phyloP scores from a whole-genome alignment of 148 eudicot species.

The Rhododendron mucronatum region DNA sequence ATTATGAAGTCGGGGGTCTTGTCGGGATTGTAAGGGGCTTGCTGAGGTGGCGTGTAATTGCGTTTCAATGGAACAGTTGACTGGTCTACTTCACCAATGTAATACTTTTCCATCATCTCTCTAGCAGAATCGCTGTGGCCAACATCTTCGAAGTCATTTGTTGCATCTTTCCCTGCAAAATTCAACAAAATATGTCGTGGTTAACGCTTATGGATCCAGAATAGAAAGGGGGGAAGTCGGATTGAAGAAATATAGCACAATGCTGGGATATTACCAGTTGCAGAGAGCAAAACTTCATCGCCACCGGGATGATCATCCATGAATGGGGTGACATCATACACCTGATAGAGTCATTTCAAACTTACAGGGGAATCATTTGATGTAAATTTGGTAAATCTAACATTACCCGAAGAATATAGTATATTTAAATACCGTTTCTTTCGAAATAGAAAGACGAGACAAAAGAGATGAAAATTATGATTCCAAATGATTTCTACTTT shows the following conservation, averaged over 20 bases:
- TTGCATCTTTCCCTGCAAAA: constrained; percentile 74
- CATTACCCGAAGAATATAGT: not conserved
- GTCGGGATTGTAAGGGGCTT: constrained; percentile 49
- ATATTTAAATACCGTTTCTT: not conserved
- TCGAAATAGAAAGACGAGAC: not conserved
- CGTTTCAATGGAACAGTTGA: constrained; percentile 54
- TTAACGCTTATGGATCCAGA: not conserved
- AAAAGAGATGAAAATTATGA: not conserved
- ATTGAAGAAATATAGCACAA: not conserved
- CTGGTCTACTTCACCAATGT: constrained; percentile 52
- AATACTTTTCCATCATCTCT: constrained; percentile 61
- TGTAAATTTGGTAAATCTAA: not conserved
- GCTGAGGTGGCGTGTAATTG: constrained; percentile 38
- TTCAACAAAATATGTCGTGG: not conserved
- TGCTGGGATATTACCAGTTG: constrained; percentile 54
- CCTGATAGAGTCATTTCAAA: constrained; percentile 36
- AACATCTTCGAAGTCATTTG: constrained; percentile 77
- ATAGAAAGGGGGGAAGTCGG: not conserved
- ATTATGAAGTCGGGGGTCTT: constrained; percentile 57
- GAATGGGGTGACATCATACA: constrained; percentile 83
- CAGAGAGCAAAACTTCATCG: constrained; percentile 82
- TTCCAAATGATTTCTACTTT: not conserved
- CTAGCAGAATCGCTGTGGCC: constrained; percentile 81
- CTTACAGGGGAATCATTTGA: not conserved
- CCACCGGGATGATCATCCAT: constrained; percentile 99